These are phyloP conservation scores for Colletotrichum sp. DNA, from an alignment of 2,329 filamentous ascomycete species.

Conservation along the genomic window DNA sequence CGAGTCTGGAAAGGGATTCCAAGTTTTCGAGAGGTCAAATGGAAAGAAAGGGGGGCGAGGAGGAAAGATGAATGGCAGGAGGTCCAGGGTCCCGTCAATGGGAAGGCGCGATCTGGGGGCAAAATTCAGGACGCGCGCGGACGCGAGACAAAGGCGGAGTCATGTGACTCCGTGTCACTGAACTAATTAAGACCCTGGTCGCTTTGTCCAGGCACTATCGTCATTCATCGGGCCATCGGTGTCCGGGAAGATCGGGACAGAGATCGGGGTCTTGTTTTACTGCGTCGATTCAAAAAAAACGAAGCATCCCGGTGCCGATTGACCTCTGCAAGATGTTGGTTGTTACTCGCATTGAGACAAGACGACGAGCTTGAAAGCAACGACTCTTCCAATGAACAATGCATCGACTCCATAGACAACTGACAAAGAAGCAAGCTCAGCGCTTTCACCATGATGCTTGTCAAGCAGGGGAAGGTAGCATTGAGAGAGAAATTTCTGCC, in stretches of 20 bases:
- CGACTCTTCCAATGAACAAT: not conserved
- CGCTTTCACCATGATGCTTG: not conserved
- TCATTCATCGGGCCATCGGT: not conserved
- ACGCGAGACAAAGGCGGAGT: conserved; percentile 41
- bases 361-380: not conserved
- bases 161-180: conserved; percentile 30
- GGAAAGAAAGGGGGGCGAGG: not conserved
- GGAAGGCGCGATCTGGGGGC: not conserved
- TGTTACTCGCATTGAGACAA: not conserved
- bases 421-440: not conserved
- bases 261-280: not conserved
- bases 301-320: not conserved
- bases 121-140: conserved; percentile 1
- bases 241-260: not conserved
- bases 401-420: accelerated
- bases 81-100: not conserved
- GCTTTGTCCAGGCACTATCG: not conserved
- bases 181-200: not conserved
- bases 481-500: not conserved
- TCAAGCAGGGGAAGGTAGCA: not conserved
- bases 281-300: not conserved
- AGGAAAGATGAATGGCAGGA: not conserved
- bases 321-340: not conserved
- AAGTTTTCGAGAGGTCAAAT: not conserved
- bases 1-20: not conserved